Evolutionary conservation across 331 rosid species (phyloP).

Genomic region (Telfairia occidentalis): DNA sequence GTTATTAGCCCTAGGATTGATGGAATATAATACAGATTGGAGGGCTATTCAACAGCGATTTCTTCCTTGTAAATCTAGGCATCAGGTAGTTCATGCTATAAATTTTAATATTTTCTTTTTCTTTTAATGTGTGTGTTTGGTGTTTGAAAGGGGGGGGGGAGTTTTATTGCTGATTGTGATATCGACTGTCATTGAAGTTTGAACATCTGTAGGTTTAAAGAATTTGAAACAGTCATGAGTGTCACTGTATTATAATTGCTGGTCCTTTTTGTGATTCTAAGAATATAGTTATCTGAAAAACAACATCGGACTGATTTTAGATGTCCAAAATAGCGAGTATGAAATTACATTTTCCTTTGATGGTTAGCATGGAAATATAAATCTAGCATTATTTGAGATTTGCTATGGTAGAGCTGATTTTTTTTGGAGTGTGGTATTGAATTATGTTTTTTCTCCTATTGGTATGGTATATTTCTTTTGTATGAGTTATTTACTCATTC

Average conservation of each 20-base stretch:
- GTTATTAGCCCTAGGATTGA: slow-evolving; percentile 69
- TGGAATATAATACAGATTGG: slow-evolving; percentile 93
- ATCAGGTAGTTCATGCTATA: slow-evolving; percentile 48
- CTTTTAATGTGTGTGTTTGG: neutral
- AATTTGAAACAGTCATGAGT: neutral
- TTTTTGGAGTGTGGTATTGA: neutral
- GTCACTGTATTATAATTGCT: neutral
- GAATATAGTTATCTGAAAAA: slow-evolving; percentile 1
- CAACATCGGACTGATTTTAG: neutral
- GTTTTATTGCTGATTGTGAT: neutral
- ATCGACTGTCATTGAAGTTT: neutral
- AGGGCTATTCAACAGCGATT: slow-evolving; percentile 76
- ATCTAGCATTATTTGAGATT: slow-evolving; percentile 6
- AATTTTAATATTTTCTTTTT: neutral
- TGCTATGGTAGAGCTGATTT: neutral
- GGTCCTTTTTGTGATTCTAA: neutral
- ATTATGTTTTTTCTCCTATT: neutral
- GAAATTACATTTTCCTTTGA: neutral
- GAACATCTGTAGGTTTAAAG: neutral
- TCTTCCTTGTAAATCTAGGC: slow-evolving; percentile 85
- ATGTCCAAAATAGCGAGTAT: neutral
- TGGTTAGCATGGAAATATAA: neutral
- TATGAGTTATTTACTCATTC: neutral
- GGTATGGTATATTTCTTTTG: neutral
- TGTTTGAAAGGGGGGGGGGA: neutral